Evolutionary conservation across 1,284 basidiomycete species (phyloP).

Genomic region (Ustilago tritici): DNA sequence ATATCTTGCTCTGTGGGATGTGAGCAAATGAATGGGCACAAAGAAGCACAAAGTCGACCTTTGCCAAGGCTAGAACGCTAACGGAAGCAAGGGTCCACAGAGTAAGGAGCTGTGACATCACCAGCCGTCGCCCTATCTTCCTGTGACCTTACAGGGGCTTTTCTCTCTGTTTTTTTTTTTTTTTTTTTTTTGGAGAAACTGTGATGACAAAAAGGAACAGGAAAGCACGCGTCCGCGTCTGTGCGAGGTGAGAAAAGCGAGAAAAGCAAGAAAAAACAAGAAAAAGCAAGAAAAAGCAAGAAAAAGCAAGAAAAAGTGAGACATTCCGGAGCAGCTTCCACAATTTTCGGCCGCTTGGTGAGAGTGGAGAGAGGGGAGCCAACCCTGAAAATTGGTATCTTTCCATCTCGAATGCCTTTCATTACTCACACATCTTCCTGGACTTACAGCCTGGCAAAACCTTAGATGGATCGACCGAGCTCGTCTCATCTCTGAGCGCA

Average conservation of each 20-base stretch:
- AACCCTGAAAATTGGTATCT: not conserved
- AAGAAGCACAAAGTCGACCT: not conserved
- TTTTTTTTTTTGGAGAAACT: not conserved
- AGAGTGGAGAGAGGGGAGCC: constrained; percentile 13
- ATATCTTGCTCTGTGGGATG: not conserved
- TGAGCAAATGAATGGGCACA: not conserved
- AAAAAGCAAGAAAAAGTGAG: not conserved
- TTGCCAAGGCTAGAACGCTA: not conserved
- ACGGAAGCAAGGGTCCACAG: constrained; percentile 2
- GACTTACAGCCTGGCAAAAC: not conserved
- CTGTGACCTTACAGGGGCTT: not conserved
- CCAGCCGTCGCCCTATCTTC: not conserved
- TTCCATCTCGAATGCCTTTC: not conserved
- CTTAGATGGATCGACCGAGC: constrained; percentile 6
- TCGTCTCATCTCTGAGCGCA: constrained; percentile 15
- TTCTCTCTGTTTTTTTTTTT: not conserved
- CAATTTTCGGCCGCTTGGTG: constrained; percentile 3
- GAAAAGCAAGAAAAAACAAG: not conserved
- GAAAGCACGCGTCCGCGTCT: not conserved
- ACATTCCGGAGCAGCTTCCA: not conserved
- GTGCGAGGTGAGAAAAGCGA: not conserved
- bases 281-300: not conserved
- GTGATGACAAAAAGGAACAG: constrained; percentile 1
- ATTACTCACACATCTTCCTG: not conserved
- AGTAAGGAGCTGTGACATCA: not conserved